Evolutionary conservation across 345 rosid species (phyloP).

Genomic region (Crucihimalaya himalaica): DNA sequence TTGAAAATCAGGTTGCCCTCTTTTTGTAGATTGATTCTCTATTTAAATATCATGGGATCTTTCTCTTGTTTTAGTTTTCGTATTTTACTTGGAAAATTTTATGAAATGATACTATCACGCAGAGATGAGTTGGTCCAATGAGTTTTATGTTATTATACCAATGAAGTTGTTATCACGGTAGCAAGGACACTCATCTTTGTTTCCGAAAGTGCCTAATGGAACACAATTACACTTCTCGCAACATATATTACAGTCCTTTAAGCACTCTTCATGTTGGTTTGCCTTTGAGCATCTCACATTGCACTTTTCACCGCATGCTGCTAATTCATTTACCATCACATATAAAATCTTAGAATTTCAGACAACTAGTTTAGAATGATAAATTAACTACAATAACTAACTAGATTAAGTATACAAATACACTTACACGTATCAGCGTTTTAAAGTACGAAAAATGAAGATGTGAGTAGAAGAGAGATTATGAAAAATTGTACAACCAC

Average conservation of each 20-base stretch:
- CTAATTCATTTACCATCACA: not conserved
- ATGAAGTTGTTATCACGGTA: not conserved
- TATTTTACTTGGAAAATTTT: not conserved
- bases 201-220: too few species aligned
- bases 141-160: not conserved
- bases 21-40: too few species aligned
- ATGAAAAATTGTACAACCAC: constrained; percentile 37
- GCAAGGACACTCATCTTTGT: too few species aligned
- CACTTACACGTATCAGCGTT: constrained; percentile 33
- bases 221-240: too few species aligned
- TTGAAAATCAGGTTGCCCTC: not conserved
- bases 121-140: not conserved
- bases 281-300: constrained; percentile 32
- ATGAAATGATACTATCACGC: not conserved
- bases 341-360: not conserved
- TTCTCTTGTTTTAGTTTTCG: constrained; percentile 16
- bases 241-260: constrained; percentile 27
- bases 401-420: too few species aligned
- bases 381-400: not conserved
- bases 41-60: constrained; percentile 9
- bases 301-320: constrained; percentile 30
- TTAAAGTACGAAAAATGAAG: constrained; percentile 49
- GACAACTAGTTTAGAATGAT: not conserved
- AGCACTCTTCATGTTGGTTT: constrained; percentile 11
- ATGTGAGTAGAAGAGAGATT: constrained; percentile 44